phyloP scores from a whole-genome alignment of 2,329 filamentous ascomycete genomes.

The Talaromyces amestolkiae region DNA sequence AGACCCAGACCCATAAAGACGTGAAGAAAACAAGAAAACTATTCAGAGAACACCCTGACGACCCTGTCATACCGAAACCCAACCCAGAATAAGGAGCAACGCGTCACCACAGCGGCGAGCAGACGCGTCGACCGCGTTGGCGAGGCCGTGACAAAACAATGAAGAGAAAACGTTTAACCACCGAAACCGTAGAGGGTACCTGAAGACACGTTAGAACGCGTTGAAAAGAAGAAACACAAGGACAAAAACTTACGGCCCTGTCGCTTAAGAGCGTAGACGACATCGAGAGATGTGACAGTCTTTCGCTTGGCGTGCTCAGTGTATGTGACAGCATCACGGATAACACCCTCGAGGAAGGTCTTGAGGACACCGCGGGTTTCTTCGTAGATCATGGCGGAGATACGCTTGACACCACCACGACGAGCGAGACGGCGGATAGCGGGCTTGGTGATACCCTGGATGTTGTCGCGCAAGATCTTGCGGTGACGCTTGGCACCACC shows the following conservation, averaged over 20 bases:
- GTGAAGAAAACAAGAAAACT: constrained; percentile 36
- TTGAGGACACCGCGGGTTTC: constrained; percentile 80
- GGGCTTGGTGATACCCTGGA: constrained; percentile 98
- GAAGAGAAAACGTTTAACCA: constrained; percentile 60
- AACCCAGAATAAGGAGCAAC: constrained; percentile 40
- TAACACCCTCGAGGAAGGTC: constrained; percentile 79
- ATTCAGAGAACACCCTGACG: constrained; percentile 45
- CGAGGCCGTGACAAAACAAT: constrained; percentile 33
- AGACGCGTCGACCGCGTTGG: constrained; percentile 28
- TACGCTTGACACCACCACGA: constrained; percentile 99
- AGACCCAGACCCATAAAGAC: constrained; percentile 44
- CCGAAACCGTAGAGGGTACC: constrained; percentile 81
- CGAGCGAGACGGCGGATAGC: constrained; percentile 97
- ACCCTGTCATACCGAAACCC: constrained; percentile 46
- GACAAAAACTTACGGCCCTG: constrained; percentile 54
- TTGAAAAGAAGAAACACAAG: neutral
- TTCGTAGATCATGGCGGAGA: constrained; percentile 91
- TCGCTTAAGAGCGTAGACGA: constrained; percentile 64
- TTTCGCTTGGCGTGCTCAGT: constrained; percentile 77
- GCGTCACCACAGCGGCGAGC: constrained; percentile 25
- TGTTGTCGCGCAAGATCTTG: constrained; percentile 99
- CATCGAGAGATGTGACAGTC: constrained; percentile 57
- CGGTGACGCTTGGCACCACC: constrained; percentile 98
- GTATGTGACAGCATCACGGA: constrained; percentile 77
- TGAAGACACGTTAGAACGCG: constrained; percentile 24